phyloP scores from a whole-genome alignment of 2,329 filamentous ascomycete genomes.

The Aspergillus latus region DNA sequence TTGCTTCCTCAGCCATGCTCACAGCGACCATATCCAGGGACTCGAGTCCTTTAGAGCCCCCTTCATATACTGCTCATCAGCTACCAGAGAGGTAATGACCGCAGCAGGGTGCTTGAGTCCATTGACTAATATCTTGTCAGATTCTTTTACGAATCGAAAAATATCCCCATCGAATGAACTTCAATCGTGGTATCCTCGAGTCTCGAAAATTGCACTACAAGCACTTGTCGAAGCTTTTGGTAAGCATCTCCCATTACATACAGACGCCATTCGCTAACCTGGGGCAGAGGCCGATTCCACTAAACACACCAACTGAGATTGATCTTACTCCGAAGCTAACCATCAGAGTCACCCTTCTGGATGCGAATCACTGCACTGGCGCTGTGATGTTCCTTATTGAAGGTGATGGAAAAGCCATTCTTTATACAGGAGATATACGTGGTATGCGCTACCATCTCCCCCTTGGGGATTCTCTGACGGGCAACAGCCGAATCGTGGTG shows the following conservation, averaged over 20 bases:
- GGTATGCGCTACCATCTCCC: slow-evolving; percentile 37
- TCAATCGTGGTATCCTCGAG: slow-evolving; percentile 74
- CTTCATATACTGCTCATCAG: slow-evolving; percentile 87
- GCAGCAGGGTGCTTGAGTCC: not conserved
- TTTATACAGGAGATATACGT: slow-evolving; percentile 88
- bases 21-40: slow-evolving; percentile 83
- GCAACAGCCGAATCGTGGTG: slow-evolving; percentile 72
- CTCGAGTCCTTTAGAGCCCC: slow-evolving; percentile 73
- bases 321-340: slow-evolving; percentile 67
- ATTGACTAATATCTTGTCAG: slow-evolving; percentile 28
- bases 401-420: slow-evolving; percentile 65
- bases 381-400: slow-evolving; percentile 93
- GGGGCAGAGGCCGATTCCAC: slow-evolving; percentile 69
- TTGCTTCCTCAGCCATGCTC: slow-evolving; percentile 88
- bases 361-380: slow-evolving; percentile 89
- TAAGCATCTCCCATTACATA: no score
- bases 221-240: slow-evolving; percentile 69
- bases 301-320: slow-evolving; percentile 75
- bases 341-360: slow-evolving; percentile 80
- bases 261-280: no score
- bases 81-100: slow-evolving; percentile 64
- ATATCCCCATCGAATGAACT: slow-evolving; percentile 77
- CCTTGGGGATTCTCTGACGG: slow-evolving; percentile 8
- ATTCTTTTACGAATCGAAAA: slow-evolving; percentile 79
- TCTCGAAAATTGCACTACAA: slow-evolving; percentile 71